Percentiles rank a stretch among this genome's conserved stretches.
These are phyloP conservation scores for Lactarius sanguifluus DNA, from an alignment of 768 basidiomycete species.

Conservation along the genomic window DNA sequence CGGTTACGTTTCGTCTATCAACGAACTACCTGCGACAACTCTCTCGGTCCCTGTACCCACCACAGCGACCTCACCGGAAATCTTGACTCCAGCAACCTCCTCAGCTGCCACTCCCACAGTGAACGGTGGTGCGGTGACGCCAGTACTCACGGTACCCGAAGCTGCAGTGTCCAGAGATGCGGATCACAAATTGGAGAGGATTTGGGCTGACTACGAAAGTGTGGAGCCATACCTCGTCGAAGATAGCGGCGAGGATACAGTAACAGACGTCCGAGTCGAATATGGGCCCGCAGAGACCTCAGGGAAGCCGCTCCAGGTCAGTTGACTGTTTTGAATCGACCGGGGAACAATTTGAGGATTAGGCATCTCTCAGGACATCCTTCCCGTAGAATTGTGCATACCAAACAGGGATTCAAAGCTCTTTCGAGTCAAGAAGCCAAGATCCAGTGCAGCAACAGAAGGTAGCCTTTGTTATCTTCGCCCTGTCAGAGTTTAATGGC, in stretches of 20 bases:
- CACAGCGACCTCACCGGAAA: slow-evolving; percentile 6
- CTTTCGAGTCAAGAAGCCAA: slow-evolving; percentile 33
- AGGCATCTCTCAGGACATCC: slow-evolving; percentile 53
- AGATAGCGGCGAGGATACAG: slow-evolving; percentile 46
- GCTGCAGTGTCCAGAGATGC: slow-evolving; percentile 68
- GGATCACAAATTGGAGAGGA: slow-evolving; percentile 78
- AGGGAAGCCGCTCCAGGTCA: slow-evolving; percentile 61
- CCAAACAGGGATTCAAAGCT: slow-evolving; percentile 66
- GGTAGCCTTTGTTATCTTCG: slow-evolving; percentile 41
- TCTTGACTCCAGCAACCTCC: slow-evolving; percentile 18
- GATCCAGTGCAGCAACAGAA: slow-evolving; percentile 56
- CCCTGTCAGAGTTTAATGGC: background rate
- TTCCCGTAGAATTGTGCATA: slow-evolving; percentile 71
- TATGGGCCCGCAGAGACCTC: slow-evolving; percentile 45
- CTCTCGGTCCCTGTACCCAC: slow-evolving; percentile 37
- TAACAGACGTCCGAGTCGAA: slow-evolving; percentile 58
- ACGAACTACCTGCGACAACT: slow-evolving; percentile 56
- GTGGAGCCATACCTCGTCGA: slow-evolving; percentile 67
- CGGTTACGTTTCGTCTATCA: slow-evolving; percentile 80
- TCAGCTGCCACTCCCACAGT: slow-evolving; percentile 21
- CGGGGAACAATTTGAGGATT: background rate
- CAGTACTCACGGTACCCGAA: slow-evolving; percentile 31
- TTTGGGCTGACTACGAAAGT: slow-evolving; percentile 87
- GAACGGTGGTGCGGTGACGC: slow-evolving; percentile 21
- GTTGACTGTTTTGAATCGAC: slow-evolving; percentile 25